Conservation (phyloP, 2,329 filamentous ascomycete species). For the Sphaerulina populicola region DNA sequence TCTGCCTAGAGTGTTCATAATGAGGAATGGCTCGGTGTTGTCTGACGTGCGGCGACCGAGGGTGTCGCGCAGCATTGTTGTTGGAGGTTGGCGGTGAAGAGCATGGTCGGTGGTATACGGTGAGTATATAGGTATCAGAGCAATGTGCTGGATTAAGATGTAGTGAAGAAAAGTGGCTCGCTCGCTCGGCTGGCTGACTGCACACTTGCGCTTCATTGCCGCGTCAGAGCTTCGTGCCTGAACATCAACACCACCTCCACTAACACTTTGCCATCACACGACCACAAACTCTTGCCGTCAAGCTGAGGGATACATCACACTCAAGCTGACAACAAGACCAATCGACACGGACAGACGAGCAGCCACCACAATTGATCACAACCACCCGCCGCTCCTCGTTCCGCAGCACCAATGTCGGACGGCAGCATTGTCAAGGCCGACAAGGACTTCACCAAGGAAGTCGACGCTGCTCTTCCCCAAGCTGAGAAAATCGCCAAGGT, state of each 20-base stretch:
- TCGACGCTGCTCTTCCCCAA: conserved; percentile 82
- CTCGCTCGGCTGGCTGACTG: background rate
- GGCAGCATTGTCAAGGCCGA: conserved; percentile 76
- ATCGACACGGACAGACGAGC: background rate
- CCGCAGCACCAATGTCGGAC: conserved; percentile 56
- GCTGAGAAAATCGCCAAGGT: conserved; percentile 67
- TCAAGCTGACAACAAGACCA: background rate
- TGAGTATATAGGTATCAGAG: background rate
- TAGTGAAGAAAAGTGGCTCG: background rate
- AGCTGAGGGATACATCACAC: too few relatives aligned
- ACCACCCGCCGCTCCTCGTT: conserved; percentile 14
- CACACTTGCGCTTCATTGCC: background rate
- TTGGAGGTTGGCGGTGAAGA: background rate
- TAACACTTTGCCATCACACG: background rate
- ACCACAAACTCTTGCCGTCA: background rate
- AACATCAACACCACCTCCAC: background rate
- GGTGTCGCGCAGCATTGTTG: conserved; percentile 27
- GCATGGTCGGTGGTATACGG: background rate
- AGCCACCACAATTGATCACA: background rate
- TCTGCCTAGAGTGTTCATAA: conserved; percentile 18
- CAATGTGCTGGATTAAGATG: background rate
- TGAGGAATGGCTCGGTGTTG: conserved; percentile 11
- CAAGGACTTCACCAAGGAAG: conserved; percentile 98
- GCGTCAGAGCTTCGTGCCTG: background rate
- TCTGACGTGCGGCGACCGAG: conserved; percentile 16